These are phyloP conservation scores for Boletus hoseneyae DNA, from an alignment of 1,284 basidiomycete species.

Conservation along the genomic window DNA sequence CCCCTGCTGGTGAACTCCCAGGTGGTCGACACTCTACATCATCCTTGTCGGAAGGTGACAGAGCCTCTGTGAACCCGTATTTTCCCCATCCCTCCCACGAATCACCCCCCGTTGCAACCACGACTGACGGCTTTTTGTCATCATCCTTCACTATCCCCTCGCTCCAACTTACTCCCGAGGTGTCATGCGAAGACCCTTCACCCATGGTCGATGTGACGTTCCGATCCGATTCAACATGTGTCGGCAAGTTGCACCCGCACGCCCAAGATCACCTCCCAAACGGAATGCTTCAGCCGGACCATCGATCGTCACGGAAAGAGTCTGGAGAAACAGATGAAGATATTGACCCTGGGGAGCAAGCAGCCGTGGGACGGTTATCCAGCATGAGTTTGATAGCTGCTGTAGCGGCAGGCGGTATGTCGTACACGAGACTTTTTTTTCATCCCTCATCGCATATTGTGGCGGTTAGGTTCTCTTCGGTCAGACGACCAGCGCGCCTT, in stretches of 20 bases:
- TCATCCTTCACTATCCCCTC: conserved; percentile 16
- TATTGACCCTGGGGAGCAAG: conserved; percentile 55
- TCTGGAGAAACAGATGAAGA: conserved; percentile 26
- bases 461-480: conserved; percentile 51
- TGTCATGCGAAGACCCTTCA: conserved; percentile 14
- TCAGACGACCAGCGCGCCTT: conserved; percentile 66
- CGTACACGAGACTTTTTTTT: conserved; percentile 3
- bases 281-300: conserved; percentile 19
- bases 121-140: conserved; percentile 15
- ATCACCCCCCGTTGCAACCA: conserved; percentile 13
- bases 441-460: conserved; percentile 9
- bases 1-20: conserved; percentile 31
- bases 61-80: conserved; percentile 32
- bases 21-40: conserved; percentile 16
- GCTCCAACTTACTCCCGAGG: conserved; percentile 22
- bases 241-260: conserved; percentile 9
- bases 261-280: conserved; percentile 9
- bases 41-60: conserved; percentile 10
- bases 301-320: conserved; percentile 17
- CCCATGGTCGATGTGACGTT: conserved; percentile 10
- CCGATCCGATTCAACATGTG: conserved; percentile 20
- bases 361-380: conserved; percentile 82
- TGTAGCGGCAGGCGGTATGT: conserved; percentile 69
- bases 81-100: conserved; percentile 29
- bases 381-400: conserved; percentile 94